Evolutionary conservation across 1,284 basidiomycete genomes (phyloP), one percentile per base, ranked within the genome.

Genomic region (Clitocybe nebularis): DNA sequence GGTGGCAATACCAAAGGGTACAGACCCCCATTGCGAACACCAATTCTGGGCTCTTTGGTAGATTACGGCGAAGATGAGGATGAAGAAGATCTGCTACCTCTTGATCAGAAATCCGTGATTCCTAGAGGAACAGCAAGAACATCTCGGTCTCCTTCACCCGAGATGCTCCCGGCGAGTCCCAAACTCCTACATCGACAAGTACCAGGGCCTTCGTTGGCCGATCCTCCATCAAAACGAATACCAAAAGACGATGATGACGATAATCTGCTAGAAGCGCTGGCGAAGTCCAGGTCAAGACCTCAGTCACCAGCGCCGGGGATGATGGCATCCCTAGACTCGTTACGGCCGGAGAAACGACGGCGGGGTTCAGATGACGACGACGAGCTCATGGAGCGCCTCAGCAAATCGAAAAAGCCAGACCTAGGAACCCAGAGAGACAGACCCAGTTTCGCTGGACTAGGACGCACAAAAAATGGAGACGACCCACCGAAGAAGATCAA

Each of bases 401-500:
- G 60, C 45, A 77, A 75, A 53, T 58, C 75, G 6, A 79, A 78
- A 57, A 73, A 75, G 36, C 60, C 61, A 8, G 72, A 74, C 46
- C 51, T 72, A 20, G 61, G 79, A 75, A 54, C 54, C 24, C 64
- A 67, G 50, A 77, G 71, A 56, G 66, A 68, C 38, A 47, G 50
- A 23, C 36, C 46, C 19, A 52, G 56, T 24, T 53, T 53, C 22
- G 54, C 59, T 19, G 56, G 51, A 43, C 57, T 60, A 26, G 58
- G 55, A 46, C 44, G 57, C 39, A 56, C 65, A 39, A 79, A 79
- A 61, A 61, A 65, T 9, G 71, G 72, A 6, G 81, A 84, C 55
- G 81, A 83, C 44, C 75, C 78, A 43, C 79, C 81, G 26, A 87
- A 83, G 67, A 87, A 87, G 64, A 76, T 90, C 56, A 88, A 86